phyloP scores from a whole-genome alignment of 345 rosid genomes.

The Moringa oleifera region DNA sequence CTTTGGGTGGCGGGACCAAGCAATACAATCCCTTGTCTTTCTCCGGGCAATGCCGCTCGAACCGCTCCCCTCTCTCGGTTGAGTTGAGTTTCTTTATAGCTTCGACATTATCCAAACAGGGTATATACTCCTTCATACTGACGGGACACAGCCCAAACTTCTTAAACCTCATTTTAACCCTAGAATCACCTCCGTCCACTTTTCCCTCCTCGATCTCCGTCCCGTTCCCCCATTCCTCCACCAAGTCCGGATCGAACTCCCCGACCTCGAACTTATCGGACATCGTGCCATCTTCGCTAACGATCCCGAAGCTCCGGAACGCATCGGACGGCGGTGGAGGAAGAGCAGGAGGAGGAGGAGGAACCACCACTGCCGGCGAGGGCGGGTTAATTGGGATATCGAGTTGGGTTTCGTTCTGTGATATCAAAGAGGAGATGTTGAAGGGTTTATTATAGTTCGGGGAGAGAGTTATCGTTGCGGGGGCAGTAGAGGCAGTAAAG shows the following conservation, averaged over 20 bases:
- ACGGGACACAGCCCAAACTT: constrained; percentile 46
- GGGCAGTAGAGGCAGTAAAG: constrained; percentile 46
- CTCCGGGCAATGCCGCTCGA: constrained; percentile 81
- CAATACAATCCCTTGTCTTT: constrained; percentile 65
- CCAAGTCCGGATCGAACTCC: constrained; percentile 57
- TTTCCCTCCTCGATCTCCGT: constrained; percentile 23
- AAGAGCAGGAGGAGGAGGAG: constrained; percentile 2
- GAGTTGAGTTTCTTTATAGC: constrained; percentile 59
- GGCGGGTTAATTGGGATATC: neutral
- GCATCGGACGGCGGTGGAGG: constrained; percentile 37
- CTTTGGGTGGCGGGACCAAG: constrained; percentile 68
- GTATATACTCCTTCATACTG: constrained; percentile 74
- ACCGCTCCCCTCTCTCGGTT: constrained; percentile 73
- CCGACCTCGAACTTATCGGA: constrained; percentile 75
- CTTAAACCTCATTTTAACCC: constrained; percentile 28
- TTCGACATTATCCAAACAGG: constrained; percentile 80
- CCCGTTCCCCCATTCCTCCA: constrained; percentile 46
- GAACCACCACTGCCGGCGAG: neutral
- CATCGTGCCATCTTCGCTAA: constrained; percentile 82
- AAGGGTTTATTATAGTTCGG: constrained; percentile 46
- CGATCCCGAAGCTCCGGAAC: constrained; percentile 56
- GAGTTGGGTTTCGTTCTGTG: constrained; percentile 20
- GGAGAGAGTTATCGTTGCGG: constrained; percentile 42
- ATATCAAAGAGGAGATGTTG: constrained; percentile 42
- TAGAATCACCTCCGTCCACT: constrained; percentile 12